Evolutionary conservation across 1,284 basidiomycete genomes (phyloP), one percentile per base, ranked within the genome.

Genomic region (Ustilago esculenta): DNA sequence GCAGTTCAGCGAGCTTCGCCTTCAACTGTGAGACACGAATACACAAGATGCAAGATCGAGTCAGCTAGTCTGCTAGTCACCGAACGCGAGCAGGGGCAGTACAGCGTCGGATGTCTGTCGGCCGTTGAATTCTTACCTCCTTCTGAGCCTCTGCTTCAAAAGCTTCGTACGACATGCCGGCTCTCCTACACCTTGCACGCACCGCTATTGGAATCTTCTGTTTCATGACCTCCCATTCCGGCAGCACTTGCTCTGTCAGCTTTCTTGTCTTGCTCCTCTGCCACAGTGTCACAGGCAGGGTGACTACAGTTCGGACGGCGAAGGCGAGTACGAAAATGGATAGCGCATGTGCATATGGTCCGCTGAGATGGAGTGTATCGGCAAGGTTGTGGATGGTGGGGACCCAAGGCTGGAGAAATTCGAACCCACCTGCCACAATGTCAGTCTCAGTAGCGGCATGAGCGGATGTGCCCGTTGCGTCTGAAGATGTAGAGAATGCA

Each of bases 241-340:
- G 92, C 23, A 90, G 72, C 27, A 90, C 90, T 11, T 87, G 75
- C 65, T 90, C 87, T 71, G 90, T 87, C 18, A 88, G 85, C 61
- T 87, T 85, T 82, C 86, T 86, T 69, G 88, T 86, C 52, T 90
- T 86, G 70, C 84, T 84, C 73, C 87, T 71, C 71, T 92, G 91
- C 92, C 92, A 94, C 81, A 92, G 78, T 60, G 89, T 88, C 60
- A 91, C 85, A 17, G 92, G 92, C 5, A 92, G 85, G 1, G 91
- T 88, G 43, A 88, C 79, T 0, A 85, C 83, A 8, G 89, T 83
- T 69, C 92, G 88, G 29, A 89, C 85, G 12, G 86, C 75, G 40
- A 92, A 81, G 1, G 92, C 91, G 54, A 88, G 84, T 4, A 91
- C 79, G 37, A 94, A 88, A 63, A 94, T 91, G 3, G 90, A 89